Evolutionary conservation across 1,139 yeast species (phyloP).

Genomic region (Suhomyces atakaporum): DNA sequence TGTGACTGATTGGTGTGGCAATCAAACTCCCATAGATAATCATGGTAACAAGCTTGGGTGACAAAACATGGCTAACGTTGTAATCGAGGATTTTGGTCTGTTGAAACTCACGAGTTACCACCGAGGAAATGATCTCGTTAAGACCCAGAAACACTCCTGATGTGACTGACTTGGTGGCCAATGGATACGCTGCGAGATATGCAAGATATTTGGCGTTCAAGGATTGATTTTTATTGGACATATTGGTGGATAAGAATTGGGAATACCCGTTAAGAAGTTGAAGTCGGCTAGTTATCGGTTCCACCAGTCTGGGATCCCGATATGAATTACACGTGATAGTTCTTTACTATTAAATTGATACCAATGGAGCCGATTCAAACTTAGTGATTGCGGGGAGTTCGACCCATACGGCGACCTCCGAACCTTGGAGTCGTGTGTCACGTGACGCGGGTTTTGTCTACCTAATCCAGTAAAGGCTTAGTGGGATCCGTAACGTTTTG

Average conservation of each 20-base stretch:
- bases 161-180: conserved; percentile 61
- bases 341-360: too few relatives aligned
- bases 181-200: conserved; percentile 50
- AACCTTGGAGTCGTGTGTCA: too few relatives aligned
- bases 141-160: conserved; percentile 58
- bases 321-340: too few relatives aligned
- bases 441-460: too few relatives aligned
- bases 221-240: conserved; percentile 9
- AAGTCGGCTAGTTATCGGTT: background rate
- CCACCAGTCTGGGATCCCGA: too few relatives aligned
- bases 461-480: too few relatives aligned
- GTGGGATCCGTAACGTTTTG: too few relatives aligned
- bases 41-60: conserved; percentile 60
- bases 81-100: conserved; percentile 22
- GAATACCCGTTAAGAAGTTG: background rate
- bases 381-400: too few relatives aligned
- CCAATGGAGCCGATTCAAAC: too few relatives aligned
- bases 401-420: too few relatives aligned
- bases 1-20: conserved; percentile 76
- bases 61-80: conserved; percentile 38
- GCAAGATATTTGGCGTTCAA: conserved; percentile 37
- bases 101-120: conserved; percentile 49
- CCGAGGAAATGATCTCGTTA: conserved; percentile 60
- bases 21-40: conserved; percentile 70
- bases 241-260: background rate